Percentiles rank a stretch among this genome's conserved stretches.
phyloP scores from a whole-genome alignment of 345 rosid species.

The Rubroshorea leprosula region DNA sequence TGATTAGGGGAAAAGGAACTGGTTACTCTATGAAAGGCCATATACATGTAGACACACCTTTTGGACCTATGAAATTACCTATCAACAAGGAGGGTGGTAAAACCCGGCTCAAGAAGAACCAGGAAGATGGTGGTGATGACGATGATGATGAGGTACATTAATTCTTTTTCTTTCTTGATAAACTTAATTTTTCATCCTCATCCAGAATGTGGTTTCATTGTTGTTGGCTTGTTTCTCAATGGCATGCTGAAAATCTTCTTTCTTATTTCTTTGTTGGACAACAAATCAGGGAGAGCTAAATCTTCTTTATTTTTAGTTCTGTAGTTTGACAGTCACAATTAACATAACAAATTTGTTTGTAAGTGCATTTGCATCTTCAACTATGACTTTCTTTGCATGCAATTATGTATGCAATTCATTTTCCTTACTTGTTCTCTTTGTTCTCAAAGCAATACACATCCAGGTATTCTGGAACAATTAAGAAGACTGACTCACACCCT shows the following conservation, averaged over 20 bases:
- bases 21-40: slow-evolving; percentile 86
- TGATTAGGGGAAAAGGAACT: slow-evolving; percentile 93
- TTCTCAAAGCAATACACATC: too few relatives aligned
- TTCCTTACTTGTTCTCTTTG: too few relatives aligned
- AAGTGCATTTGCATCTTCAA: too few relatives aligned
- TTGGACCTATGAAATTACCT: slow-evolving; percentile 92
- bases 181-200: not conserved
- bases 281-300: not conserved
- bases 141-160: slow-evolving; percentile 20
- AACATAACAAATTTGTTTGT: not conserved
- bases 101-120: slow-evolving; percentile 76
- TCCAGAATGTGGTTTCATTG: not conserved
- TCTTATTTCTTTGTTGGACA: not conserved
- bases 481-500: too few relatives aligned
- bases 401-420: too few relatives aligned
- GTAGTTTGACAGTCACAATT: not conserved
- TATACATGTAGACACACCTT: slow-evolving; percentile 81
- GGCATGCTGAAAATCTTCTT: not conserved
- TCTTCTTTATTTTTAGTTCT: not conserved
- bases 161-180: not conserved
- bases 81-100: slow-evolving; percentile 88
- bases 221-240: not conserved
- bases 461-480: too few relatives aligned
- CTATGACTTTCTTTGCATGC: too few relatives aligned
- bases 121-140: slow-evolving; percentile 50